phyloP scores from a whole-genome alignment of 2,329 filamentous ascomycete genomes.

The Aspergillus vadensis region DNA sequence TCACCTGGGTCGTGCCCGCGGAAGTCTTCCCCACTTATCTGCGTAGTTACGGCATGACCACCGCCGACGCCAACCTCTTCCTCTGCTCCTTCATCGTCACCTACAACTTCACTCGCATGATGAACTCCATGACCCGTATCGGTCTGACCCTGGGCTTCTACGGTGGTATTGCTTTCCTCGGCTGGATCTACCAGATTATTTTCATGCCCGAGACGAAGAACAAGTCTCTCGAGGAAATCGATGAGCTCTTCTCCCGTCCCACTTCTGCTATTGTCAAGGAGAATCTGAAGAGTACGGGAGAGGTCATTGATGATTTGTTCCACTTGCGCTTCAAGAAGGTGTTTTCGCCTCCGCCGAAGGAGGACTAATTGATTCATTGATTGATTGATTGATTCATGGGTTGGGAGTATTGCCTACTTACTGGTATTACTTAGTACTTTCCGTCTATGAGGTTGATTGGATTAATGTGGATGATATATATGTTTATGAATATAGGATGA shows the following conservation, averaged over 20 bases:
- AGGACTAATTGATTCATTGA: background rate
- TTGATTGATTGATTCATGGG: background rate
- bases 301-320: slow-evolving; percentile 49
- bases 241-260: slow-evolving; percentile 65
- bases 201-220: slow-evolving; percentile 79
- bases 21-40: slow-evolving; percentile 75
- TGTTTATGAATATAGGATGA: background rate
- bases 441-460: background rate
- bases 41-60: slow-evolving; percentile 72
- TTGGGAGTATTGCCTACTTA: background rate
- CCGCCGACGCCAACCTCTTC: slow-evolving; percentile 68
- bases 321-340: slow-evolving; percentile 52
- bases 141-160: slow-evolving; percentile 72
- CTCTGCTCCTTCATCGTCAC: slow-evolving; percentile 72
- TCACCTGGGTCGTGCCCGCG: slow-evolving; percentile 67
- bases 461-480: background rate
- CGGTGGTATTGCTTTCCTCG: slow-evolving; percentile 69
- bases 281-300: slow-evolving; percentile 53
- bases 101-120: slow-evolving; percentile 74
- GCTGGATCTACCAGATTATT: slow-evolving; percentile 71
- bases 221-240: slow-evolving; percentile 70
- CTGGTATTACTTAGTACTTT: too few relatives aligned
- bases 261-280: slow-evolving; percentile 64
- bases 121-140: slow-evolving; percentile 65
- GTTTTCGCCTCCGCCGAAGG: slow-evolving; percentile 39